A percentile compares a stretch with the other conserved stretches of the same genome.
Conservation (phyloP, 2,329 filamentous ascomycete species). For the Alternaria arborescens region DNA sequence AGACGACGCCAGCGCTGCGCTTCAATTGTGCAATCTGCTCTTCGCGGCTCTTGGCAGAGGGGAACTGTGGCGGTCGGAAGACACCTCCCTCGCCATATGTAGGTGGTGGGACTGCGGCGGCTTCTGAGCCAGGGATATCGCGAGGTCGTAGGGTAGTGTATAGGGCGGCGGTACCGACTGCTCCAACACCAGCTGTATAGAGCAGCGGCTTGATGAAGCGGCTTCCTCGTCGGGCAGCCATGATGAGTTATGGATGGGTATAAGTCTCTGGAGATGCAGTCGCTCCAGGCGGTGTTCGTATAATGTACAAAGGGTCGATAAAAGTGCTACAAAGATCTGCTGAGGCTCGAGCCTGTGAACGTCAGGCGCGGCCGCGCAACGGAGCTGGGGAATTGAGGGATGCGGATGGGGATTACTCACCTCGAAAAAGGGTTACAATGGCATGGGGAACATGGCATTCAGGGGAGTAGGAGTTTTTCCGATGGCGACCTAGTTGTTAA, state of each 20-base stretch:
- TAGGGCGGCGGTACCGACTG: slow-evolving; percentile 63
- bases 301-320: slow-evolving; percentile 14
- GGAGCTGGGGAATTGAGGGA: slow-evolving; percentile 13
- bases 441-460: slow-evolving; percentile 27
- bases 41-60: slow-evolving; percentile 67
- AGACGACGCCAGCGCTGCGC: slow-evolving; percentile 57
- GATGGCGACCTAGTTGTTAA: not conserved
- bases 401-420: slow-evolving; percentile 10
- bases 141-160: slow-evolving; percentile 74
- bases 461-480: slow-evolving; percentile 17
- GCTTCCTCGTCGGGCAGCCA: slow-evolving; percentile 48
- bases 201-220: slow-evolving; percentile 66
- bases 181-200: slow-evolving; percentile 65
- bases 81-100: slow-evolving; percentile 73
- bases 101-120: slow-evolving; percentile 73
- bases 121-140: slow-evolving; percentile 75
- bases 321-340: slow-evolving; percentile 20
- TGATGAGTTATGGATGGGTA: slow-evolving; percentile 24
- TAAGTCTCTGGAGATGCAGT: slow-evolving; percentile 2
- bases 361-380: slow-evolving; percentile 26
- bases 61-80: slow-evolving; percentile 72
- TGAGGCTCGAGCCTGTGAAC: slow-evolving; percentile 29
- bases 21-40: slow-evolving; percentile 71
- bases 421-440: slow-evolving; percentile 22
- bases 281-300: slow-evolving; percentile 12